Conservation (phyloP, 2,329 filamentous ascomycete genomes). For the Aspergillus neoniger region DNA sequence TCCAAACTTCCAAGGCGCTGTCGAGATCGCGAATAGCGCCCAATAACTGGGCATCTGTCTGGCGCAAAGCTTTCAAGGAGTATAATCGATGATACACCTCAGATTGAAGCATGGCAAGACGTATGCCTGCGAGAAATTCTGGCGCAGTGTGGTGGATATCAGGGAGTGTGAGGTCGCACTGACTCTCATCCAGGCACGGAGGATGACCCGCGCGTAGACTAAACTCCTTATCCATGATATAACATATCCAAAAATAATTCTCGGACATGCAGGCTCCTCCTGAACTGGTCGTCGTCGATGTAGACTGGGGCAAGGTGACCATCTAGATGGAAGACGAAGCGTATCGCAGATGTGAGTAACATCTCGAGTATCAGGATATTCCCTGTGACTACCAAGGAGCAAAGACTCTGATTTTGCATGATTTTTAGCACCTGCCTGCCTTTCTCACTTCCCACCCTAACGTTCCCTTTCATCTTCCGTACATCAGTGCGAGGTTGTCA, state of each 20-base stretch:
- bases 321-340: conserved; percentile 16
- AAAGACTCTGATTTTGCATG: neutral
- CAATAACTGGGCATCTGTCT: conserved; percentile 13
- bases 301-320: conserved; percentile 7
- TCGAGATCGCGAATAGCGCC: conserved; percentile 13
- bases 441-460: neutral
- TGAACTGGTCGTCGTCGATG: neutral
- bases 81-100: conserved; percentile 12
- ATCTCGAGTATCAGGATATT: conserved; percentile 2
- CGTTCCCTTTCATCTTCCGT: neutral
- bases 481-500: neutral
- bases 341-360: neutral
- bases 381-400: neutral
- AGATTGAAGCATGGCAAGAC: conserved; percentile 9
- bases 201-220: conserved; percentile 13
- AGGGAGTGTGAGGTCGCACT: conserved; percentile 14
- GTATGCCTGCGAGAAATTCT: conserved; percentile 4
- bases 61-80: neutral
- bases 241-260: conserved; percentile 17
- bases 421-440: neutral
- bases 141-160: neutral
- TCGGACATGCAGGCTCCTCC: conserved; percentile 3
- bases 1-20: conserved; percentile 11
- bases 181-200: conserved; percentile 6
- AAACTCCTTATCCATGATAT: conserved; percentile 4